Conservation (phyloP, 805 yeast genomes). For the Saccharomyces mikatae region DNA sequence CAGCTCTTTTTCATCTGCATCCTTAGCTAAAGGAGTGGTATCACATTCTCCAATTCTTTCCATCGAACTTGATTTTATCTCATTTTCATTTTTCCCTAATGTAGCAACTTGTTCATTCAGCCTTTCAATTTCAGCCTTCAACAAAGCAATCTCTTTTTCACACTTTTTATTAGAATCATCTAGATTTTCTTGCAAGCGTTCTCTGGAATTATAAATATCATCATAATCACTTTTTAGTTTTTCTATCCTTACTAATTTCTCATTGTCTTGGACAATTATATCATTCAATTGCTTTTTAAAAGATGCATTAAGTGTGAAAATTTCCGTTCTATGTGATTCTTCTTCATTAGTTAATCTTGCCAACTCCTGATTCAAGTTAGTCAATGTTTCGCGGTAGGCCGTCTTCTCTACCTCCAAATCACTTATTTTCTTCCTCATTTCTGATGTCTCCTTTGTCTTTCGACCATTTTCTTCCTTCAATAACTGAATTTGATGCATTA, state of each 20-base stretch:
- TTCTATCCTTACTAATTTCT: neutral
- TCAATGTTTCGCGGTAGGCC: slow-evolving; percentile 26
- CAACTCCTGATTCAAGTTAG: slow-evolving; percentile 22
- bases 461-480: slow-evolving; percentile 1
- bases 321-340: slow-evolving; percentile 6
- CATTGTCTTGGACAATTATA: slow-evolving; percentile 8
- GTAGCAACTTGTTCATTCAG: neutral
- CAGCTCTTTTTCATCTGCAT: neutral
- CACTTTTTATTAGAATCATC: neutral
- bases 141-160: neutral
- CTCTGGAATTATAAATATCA: neutral
- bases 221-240: neutral
- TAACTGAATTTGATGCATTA: neutral
- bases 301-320: slow-evolving; percentile 17
- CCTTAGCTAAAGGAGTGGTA: neutral
- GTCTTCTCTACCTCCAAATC: slow-evolving; percentile 22
- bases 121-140: neutral
- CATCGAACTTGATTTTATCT: neutral
- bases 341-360: slow-evolving; percentile 21
- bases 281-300: slow-evolving; percentile 15
- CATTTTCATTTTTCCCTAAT: neutral
- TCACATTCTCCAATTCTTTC: neutral
- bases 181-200: neutral
- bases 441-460: slow-evolving; percentile 1
- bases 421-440: slow-evolving; percentile 2